Conservation (phyloP, 2,329 filamentous ascomycete genomes). For the Pseudopithomyces maydicus region DNA sequence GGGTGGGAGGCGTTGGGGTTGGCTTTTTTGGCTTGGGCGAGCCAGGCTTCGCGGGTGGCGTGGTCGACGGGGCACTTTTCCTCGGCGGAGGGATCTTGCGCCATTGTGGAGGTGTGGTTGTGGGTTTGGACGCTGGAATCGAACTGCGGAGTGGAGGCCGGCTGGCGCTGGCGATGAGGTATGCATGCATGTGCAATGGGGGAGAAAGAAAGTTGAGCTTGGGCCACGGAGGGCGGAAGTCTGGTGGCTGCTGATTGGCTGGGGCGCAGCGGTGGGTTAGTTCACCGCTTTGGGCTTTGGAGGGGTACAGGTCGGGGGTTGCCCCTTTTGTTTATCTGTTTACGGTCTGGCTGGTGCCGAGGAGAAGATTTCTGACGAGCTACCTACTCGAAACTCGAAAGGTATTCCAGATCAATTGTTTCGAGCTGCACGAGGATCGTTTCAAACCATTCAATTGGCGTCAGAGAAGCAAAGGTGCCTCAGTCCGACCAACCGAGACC, state of each 20-base stretch:
- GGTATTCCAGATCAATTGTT: too few relatives aligned
- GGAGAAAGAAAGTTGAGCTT: slow-evolving; percentile 30
- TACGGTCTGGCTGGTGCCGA: background rate
- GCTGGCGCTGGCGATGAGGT: background rate
- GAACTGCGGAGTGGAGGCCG: background rate
- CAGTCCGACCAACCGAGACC: slow-evolving; percentile 21
- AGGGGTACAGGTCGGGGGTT: slow-evolving; percentile 15
- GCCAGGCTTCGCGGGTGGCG: slow-evolving; percentile 85
- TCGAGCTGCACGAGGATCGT: too few relatives aligned
- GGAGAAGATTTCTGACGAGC: background rate
- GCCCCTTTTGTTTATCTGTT: background rate
- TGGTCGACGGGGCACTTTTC: slow-evolving; percentile 83
- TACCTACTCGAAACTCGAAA: too few relatives aligned
- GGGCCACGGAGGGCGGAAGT: slow-evolving; percentile 12
- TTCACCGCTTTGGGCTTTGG: slow-evolving; percentile 24
- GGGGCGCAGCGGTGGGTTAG: background rate
- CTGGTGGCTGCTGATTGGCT: slow-evolving; percentile 7
- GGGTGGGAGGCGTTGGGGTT: slow-evolving; percentile 29
- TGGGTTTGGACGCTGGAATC: background rate
- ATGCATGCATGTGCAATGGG: slow-evolving; percentile 10
- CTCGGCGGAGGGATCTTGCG: slow-evolving; percentile 34
- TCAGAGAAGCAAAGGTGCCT: background rate
- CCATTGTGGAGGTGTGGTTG: slow-evolving; percentile 29
- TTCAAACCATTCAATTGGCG: too few relatives aligned
- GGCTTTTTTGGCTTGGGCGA: slow-evolving; percentile 67